Base-by-base conservation (phyloP, 2,329 filamentous ascomycete genomes). In the Ilyonectria mors-panacis region DNA sequence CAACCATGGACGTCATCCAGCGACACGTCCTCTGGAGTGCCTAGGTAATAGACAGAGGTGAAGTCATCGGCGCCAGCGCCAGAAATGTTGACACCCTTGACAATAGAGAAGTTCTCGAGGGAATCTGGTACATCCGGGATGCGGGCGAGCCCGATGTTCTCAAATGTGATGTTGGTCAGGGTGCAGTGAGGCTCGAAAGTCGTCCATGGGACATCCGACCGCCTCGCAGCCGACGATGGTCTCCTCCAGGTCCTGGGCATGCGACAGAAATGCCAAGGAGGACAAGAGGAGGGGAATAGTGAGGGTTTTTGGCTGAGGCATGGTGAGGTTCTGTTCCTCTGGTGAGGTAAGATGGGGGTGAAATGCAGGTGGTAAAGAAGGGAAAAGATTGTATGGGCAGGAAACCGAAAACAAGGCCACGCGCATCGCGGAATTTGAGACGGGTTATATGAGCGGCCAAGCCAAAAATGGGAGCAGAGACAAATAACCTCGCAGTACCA, bases 171-270 rank as follows among this genome's bases (percentile, higher is more conserved):
- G 37, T 57, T 57, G 19, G 35, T 28, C 12, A 57, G 37, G 37
- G 35, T 57, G 54, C 54, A 57, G 54, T 57, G 54, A 30, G 54
- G 54, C 33, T 56, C 53, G 17, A 17, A 17, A 45, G 17, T 57
- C 13, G 7, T 35, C 55, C 26, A 23, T 47, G 9, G 55, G 55
- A 23, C 55, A 58, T 8, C 30, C 23, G n/a, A 58, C 55, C 9
- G 42, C 55, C n/a, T 47, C 55, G 28, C 55, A 58, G 15, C 55
- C 55, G n/a, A 58, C 55, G n/a, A 58, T 58, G 42, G 55, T 58
- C 10, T 21, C 42, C 9, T 47, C 26, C 5, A 57, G 35, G 17
- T 44, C 54, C 37, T 28, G 19, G 21, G 54, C 54, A n/a, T 28
- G 15, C 15, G 10, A 19, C 21, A 28, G 21, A 9, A 57, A n/a